Evolutionary conservation across 371 early-diverging fungal species (phyloP), one percentile per base, ranked within the genome.

Genomic region (Homolaphlyctis polyrhiza): DNA sequence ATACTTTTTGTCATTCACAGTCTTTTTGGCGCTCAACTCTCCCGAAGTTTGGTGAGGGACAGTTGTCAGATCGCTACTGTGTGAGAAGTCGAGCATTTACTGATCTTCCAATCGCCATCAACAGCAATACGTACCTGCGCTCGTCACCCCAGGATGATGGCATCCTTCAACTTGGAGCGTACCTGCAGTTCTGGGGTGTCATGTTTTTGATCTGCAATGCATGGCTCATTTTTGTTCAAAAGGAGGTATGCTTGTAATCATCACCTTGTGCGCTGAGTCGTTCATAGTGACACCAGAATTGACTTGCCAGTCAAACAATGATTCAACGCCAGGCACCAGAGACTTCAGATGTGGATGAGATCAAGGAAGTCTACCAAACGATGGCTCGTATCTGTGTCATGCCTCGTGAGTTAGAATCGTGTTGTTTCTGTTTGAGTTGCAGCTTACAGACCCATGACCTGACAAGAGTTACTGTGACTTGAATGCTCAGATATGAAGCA

Each of bases 1-100:
- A 35, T 96, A 92, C 69, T 98, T 98, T 57, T 57, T 96, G 50
- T 93, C 93, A 16, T 98, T 96, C 73, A 98, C 97, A 0, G 91
- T 96, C 14, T 95, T 98, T 69, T 73, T 98, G 71, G 95, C 96
- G 0, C 85, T 98, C 50, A 96, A 94, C 78, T 92, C 93, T 18
- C 68, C 87, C 3, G 97, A 97, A 66, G 95, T 97, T 73, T 83
- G 83, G 76, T 76, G 63, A 58, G n/a, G n/a, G 16, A 45, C 23
- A 45, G 16, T 45, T 45, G 23, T 45, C 16, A 23, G 18, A 16
- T 45, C 23, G 16, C 16, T 45, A 45, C 18, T 45, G 16, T 45
- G 16, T 45, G 45, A 18, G 23, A 18, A 23, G 16, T 16, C 23
- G 45, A 45, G 45, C 45, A 18, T 45, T 18, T 18, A 18, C 45